Evolutionary conservation across 2,329 filamentous ascomycete species (phyloP).

Genomic region (Cadophora malorum): DNA sequence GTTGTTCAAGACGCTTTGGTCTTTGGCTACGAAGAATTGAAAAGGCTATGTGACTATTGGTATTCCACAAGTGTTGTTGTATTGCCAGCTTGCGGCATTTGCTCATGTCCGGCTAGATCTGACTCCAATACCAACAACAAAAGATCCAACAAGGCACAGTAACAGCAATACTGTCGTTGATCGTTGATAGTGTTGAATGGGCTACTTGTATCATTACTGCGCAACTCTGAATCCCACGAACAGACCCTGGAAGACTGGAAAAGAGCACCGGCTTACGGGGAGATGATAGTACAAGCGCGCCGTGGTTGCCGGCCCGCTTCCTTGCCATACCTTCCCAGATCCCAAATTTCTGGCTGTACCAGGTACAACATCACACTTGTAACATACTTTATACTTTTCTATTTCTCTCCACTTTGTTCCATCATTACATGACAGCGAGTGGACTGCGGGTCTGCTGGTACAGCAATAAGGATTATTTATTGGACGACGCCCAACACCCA

Average conservation of each 20-base stretch:
- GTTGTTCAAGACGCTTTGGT: too few relatives aligned
- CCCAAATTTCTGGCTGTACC: background rate
- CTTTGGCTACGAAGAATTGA: too few relatives aligned
- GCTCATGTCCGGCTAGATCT: background rate
- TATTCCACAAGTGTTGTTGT: too few relatives aligned
- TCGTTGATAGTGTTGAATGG: background rate
- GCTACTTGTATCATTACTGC: background rate
- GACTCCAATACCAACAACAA: background rate
- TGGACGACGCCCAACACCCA: conserved; percentile 10
- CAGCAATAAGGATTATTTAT: background rate
- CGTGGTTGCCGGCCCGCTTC: too few relatives aligned
- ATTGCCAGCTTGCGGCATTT: background rate
- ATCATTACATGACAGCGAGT: background rate
- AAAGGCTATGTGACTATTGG: too few relatives aligned
- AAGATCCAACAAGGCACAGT: background rate
- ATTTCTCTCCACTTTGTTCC: background rate
- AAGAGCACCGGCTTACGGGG: background rate
- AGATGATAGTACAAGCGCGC: too few relatives aligned
- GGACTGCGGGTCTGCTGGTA: background rate
- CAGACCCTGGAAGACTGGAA: background rate
- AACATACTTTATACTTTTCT: background rate
- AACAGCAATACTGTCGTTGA: background rate
- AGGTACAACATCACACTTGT: background rate
- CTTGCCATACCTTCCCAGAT: background rate
- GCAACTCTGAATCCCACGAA: background rate